A percentile compares a stretch with the other conserved stretches of the same genome.
These are phyloP conservation scores for Wickerhamiella parazyma DNA, from an alignment of 805 yeast species.

Conservation along the genomic window DNA sequence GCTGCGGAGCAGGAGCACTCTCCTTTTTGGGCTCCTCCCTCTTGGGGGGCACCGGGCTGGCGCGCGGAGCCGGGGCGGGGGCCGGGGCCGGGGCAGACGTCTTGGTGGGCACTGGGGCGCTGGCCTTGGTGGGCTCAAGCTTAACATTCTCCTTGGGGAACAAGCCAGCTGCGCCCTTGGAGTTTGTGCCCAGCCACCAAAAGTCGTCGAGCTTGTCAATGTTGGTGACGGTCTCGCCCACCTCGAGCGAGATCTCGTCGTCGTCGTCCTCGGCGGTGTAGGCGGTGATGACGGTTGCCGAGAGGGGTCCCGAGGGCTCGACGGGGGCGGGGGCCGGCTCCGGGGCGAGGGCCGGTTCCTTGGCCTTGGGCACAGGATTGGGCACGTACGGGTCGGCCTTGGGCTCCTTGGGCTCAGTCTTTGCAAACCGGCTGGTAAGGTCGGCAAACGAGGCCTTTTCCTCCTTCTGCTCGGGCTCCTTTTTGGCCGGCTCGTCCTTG, in stretches of 20 bases:
- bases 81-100: conserved; percentile 9
- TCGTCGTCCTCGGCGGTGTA: conserved; percentile 70
- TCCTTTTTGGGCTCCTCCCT: conserved; percentile 7
- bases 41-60: background rate
- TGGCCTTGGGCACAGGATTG: background rate
- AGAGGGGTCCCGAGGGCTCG: background rate
- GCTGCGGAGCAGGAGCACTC: conserved; percentile 12
- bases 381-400: conserved; percentile 1
- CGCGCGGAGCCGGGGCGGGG: conserved; percentile 11
- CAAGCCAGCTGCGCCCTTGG: conserved; percentile 62
- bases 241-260: conserved; percentile 53
- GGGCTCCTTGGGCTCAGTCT: conserved; percentile 11
- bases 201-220: conserved; percentile 62
- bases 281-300: conserved; percentile 35
- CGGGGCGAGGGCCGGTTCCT: background rate
- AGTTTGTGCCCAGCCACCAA: conserved; percentile 83
- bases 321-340: background rate
- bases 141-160: conserved; percentile 85
- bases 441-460: conserved; percentile 22
- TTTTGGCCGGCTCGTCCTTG: conserved; percentile 14
- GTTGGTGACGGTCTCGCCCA: conserved; percentile 52
- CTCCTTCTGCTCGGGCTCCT: conserved; percentile 11
- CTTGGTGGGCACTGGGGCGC: conserved; percentile 7
- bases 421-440: conserved; percentile 21
- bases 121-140: conserved; percentile 13